These are phyloP conservation scores for Aureobasidium zeae DNA, from an alignment of 2,329 filamentous ascomycete species.

Conservation along the genomic window DNA sequence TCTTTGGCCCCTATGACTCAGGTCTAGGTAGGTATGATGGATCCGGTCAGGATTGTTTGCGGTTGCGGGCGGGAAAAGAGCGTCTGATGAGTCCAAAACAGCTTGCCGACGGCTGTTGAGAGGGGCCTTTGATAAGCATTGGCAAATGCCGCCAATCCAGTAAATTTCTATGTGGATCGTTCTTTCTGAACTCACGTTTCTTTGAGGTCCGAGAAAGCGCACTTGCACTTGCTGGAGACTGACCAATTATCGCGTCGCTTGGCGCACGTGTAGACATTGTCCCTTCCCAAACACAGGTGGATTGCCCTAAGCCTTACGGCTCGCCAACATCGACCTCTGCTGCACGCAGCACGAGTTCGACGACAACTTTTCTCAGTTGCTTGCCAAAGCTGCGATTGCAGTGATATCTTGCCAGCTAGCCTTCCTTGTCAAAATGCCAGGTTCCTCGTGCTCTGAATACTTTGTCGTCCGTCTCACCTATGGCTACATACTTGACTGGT, in stretches of 20 bases:
- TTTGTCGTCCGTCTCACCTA: background rate
- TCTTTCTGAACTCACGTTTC: slow-evolving; percentile 8
- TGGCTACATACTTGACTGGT: background rate
- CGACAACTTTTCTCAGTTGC: background rate
- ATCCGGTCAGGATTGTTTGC: slow-evolving; percentile 4
- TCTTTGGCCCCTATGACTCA: background rate
- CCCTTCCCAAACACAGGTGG: background rate
- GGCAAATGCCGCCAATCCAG: slow-evolving; percentile 13
- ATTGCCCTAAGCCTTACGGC: background rate
- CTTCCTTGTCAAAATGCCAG: slow-evolving; percentile 6
- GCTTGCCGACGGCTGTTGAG: slow-evolving; percentile 15
- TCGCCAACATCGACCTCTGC: background rate
- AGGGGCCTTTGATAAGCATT: slow-evolving; percentile 12
- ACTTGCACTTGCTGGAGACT: slow-evolving; percentile 2
- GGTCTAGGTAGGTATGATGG: too few relatives aligned
- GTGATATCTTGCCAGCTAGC: background rate
- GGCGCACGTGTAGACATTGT: background rate
- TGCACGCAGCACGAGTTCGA: background rate
- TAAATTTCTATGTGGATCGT: slow-evolving; percentile 12
- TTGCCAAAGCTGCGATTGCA: background rate
- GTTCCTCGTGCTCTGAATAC: background rate
- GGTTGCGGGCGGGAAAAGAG: slow-evolving; percentile 5
- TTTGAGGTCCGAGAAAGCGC: slow-evolving; percentile 12
- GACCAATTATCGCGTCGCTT: background rate
- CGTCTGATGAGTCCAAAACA: slow-evolving; percentile 11